Percentiles rank a stretch among this genome's conserved stretches.
Conservation (phyloP, 2,329 filamentous ascomycete genomes). For the Ascomycota sp. region DNA sequence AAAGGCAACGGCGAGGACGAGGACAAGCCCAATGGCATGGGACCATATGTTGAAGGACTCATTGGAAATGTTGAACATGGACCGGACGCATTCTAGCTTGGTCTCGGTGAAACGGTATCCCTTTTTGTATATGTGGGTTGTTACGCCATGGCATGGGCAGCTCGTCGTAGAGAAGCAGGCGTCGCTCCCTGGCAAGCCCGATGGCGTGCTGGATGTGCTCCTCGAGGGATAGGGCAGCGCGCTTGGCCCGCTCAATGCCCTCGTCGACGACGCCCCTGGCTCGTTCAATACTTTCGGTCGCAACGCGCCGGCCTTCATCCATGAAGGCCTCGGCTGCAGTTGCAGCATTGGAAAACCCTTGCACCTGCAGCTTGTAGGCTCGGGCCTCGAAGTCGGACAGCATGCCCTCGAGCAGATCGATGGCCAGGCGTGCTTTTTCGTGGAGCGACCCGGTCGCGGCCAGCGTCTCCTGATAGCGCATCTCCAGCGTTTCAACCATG, state of each 20-base stretch:
- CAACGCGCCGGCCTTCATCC: slow-evolving; percentile 57
- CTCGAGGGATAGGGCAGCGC: slow-evolving; percentile 64
- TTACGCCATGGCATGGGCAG: slow-evolving; percentile 82
- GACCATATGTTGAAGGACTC: slow-evolving; percentile 98
- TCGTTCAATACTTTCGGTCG: slow-evolving; percentile 58
- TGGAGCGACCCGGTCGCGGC: slow-evolving; percentile 70
- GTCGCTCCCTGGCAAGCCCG: slow-evolving; percentile 51
- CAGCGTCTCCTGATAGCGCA: slow-evolving; percentile 69
- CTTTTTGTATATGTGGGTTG: slow-evolving; percentile 76
- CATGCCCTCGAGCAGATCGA: slow-evolving; percentile 71
- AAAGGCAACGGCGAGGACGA: slow-evolving; percentile 76
- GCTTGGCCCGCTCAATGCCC: slow-evolving; percentile 61
- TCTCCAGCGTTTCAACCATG: slow-evolving; percentile 82
- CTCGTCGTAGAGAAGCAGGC: slow-evolving; percentile 75
- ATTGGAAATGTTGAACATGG: slow-evolving; percentile 70
- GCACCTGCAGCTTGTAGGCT: slow-evolving; percentile 60
- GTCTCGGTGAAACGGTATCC: slow-evolving; percentile 91
- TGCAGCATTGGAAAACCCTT: slow-evolving; percentile 45
- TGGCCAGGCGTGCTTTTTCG: slow-evolving; percentile 75
- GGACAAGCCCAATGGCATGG: slow-evolving; percentile 69
- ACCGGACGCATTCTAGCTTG: slow-evolving; percentile 72
- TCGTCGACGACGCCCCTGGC: slow-evolving; percentile 63
- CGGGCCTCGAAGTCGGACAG: slow-evolving; percentile 68
- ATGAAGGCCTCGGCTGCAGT: slow-evolving; percentile 53
- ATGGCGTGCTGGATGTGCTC: slow-evolving; percentile 71